Conservation (phyloP, 345 rosid genomes). For the Rhodamnia rubescens region DNA sequence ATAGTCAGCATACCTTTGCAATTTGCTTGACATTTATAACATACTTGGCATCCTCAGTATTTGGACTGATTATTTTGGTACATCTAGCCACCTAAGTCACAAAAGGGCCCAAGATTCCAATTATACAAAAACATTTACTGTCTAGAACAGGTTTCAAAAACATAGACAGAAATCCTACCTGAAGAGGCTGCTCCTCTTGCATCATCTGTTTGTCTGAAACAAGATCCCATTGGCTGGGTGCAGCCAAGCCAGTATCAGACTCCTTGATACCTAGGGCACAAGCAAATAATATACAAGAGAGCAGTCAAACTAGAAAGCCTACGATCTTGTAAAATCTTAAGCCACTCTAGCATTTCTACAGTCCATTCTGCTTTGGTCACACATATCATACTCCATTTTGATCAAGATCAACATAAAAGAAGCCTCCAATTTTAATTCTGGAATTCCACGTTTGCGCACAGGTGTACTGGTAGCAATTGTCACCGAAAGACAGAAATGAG, state of each 20-base stretch:
- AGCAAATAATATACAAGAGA: background rate
- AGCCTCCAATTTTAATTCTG: background rate
- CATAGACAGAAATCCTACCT: constrained; percentile 10
- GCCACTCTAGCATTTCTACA: background rate
- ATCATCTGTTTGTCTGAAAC: constrained; percentile 99
- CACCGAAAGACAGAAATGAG: background rate
- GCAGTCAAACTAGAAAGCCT: background rate
- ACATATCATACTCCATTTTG: background rate
- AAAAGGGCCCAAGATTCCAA: background rate
- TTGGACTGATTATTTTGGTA: constrained; percentile 91
- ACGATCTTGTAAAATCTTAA: background rate
- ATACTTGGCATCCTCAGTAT: constrained; percentile 93
- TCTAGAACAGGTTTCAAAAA: background rate
- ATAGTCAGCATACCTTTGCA: constrained; percentile 51
- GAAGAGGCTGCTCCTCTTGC: constrained; percentile 99
- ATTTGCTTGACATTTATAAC: constrained; percentile 95
- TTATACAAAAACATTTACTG: background rate
- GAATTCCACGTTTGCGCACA: background rate
- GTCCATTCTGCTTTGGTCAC: background rate
- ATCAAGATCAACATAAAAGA: background rate
- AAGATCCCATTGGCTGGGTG: constrained; percentile 99
- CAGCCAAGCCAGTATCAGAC: constrained; percentile 93
- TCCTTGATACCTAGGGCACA: constrained; percentile 69
- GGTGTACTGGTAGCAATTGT: background rate
- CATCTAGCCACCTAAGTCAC: constrained; percentile 75